A percentile compares a stretch with the other conserved stretches of the same genome.
phyloP scores from a whole-genome alignment of 371 early-diverging fungal species.

The Chytridium lagenaria region DNA sequence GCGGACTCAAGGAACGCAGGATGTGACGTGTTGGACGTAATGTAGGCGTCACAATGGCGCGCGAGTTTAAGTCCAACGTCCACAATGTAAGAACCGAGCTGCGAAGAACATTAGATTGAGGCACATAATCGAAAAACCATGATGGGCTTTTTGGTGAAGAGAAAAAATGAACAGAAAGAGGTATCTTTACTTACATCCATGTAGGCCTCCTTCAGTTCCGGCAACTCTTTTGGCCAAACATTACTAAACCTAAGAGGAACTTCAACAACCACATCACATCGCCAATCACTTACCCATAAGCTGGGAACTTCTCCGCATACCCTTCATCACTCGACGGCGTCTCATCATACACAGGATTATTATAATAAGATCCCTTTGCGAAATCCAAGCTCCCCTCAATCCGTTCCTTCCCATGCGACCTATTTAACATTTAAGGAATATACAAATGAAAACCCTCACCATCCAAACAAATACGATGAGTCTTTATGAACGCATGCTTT shows the following conservation, averaged over 20 bases:
- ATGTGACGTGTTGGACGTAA: conserved; percentile 29
- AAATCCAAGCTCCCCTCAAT: conserved; percentile 63
- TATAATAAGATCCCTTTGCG: conserved; percentile 50
- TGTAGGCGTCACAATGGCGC: conserved; percentile 60
- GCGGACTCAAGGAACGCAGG: conserved; percentile 33
- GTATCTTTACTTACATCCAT: conserved; percentile 27
- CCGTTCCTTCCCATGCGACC: conserved; percentile 64
- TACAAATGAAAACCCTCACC: conserved; percentile 38
- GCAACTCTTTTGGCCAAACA: conserved; percentile 56
- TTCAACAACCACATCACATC: neutral
- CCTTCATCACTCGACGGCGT: conserved; percentile 18
- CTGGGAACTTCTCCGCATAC: conserved; percentile 30
- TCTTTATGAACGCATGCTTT: conserved; percentile 52
- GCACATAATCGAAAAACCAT: no score
- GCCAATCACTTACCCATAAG: conserved; percentile 30
- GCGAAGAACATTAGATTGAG: no score
- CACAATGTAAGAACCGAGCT: conserved; percentile 59
- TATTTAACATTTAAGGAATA: neutral
- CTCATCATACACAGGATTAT: conserved; percentile 55
- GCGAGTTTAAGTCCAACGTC: conserved; percentile 61
- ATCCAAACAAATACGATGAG: conserved; percentile 63
- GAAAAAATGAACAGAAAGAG: neutral
- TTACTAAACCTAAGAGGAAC: conserved; percentile 47
- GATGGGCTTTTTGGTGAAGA: conserved; percentile 5
- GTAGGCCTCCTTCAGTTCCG: conserved; percentile 40